Evolutionary conservation across 306 rosid species (phyloP).

Genomic region (Malus asiatica): DNA sequence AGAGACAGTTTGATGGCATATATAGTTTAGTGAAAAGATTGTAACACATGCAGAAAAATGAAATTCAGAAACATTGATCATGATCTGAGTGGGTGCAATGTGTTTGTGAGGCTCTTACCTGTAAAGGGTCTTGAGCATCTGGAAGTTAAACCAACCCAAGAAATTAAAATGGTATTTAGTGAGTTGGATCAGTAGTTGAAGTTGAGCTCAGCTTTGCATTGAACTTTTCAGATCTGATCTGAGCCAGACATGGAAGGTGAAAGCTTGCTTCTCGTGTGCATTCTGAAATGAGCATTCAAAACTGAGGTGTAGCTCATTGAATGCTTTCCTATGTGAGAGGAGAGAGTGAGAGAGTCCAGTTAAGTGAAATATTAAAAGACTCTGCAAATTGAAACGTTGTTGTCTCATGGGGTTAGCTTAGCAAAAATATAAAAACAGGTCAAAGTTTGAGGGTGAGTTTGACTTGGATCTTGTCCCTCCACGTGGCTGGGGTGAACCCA

Average conservation of each 20-base stretch:
- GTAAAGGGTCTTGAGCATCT: constrained; percentile 14
- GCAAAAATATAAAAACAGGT: neutral
- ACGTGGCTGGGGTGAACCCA: constrained; percentile 20
- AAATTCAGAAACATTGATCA: neutral
- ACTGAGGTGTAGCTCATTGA: constrained; percentile 31
- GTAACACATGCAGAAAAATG: neutral
- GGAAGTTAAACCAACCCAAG: constrained; percentile 4
- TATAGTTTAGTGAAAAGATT: neutral
- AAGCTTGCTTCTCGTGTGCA: constrained; percentile 33
- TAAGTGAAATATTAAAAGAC: constrained; percentile 1
- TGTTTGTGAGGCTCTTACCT: constrained; percentile 16
- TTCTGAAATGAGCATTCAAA: constrained; percentile 43
- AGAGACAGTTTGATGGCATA: neutral
- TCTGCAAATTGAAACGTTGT: constrained; percentile 36
- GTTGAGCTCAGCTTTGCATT: neutral
- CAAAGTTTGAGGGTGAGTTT: constrained; percentile 13
- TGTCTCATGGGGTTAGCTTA: neutral
- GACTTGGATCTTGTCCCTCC: constrained; percentile 16
- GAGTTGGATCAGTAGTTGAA: neutral
- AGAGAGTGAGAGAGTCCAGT: constrained; percentile 1
- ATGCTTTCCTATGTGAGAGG: constrained; percentile 28
- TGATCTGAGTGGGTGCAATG: neutral
- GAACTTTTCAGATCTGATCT: constrained; percentile 30
- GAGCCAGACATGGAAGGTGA: constrained; percentile 26
- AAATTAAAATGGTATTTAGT: neutral